These are phyloP conservation scores for Fraxinus xanthoxyloides DNA, from an alignment of 305 asterid genomes.

Conservation along the genomic window DNA sequence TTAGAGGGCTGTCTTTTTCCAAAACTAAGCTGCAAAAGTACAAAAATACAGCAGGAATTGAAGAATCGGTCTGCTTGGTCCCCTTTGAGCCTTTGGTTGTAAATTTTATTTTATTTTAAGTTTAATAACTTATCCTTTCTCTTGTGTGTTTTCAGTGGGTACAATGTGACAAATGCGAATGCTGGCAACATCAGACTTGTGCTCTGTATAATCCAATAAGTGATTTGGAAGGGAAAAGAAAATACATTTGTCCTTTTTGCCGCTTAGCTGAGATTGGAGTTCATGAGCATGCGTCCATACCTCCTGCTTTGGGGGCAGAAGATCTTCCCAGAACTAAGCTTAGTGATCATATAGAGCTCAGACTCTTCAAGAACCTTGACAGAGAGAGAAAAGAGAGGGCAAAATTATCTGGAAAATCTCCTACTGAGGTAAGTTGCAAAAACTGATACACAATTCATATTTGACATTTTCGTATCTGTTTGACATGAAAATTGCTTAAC, in stretches of 20 bases:
- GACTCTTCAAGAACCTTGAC: conserved; percentile 55
- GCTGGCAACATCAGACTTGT: conserved; percentile 83
- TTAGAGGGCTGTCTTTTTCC: conserved; percentile 44
- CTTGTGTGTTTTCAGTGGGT: conserved; percentile 65
- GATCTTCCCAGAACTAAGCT: conserved; percentile 77
- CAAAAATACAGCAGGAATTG: conserved; percentile 39
- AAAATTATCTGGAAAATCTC: conserved; percentile 38
- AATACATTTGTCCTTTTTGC: conserved; percentile 67
- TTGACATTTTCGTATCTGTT: conserved; percentile 7
- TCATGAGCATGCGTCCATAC: conserved; percentile 36
- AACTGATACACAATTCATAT: conserved; percentile 4
- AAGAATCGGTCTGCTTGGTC: conserved; percentile 54
- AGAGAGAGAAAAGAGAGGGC: conserved; percentile 68
- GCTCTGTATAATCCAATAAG: conserved; percentile 60
- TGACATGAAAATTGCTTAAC: neutral
- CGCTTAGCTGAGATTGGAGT: conserved; percentile 47
- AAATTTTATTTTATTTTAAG: neutral
- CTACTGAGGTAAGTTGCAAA: conserved; percentile 47
- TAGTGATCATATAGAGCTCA: conserved; percentile 72
- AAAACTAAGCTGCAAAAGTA: conserved; percentile 47
- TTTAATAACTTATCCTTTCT: neutral
- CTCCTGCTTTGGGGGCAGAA: conserved; percentile 51
- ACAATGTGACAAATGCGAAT: conserved; percentile 60
- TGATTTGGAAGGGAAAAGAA: conserved; percentile 53
- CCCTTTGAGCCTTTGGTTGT: conserved; percentile 22